These are phyloP conservation scores for Thalassiosira exigua DNA, from an alignment of 352 stramenopile genomes.

Conservation along the genomic window DNA sequence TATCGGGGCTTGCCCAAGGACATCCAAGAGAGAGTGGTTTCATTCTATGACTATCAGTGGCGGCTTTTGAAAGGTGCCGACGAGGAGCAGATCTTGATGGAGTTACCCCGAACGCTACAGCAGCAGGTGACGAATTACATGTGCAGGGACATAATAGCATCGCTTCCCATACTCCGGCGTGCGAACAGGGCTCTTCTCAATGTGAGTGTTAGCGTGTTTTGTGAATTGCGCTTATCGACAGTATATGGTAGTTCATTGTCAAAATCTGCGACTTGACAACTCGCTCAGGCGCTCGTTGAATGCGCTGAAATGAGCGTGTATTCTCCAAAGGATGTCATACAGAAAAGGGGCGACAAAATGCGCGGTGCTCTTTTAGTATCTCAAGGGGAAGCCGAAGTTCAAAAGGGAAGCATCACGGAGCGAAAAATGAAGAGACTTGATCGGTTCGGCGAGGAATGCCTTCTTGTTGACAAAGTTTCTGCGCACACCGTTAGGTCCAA, in stretches of 20 bases:
- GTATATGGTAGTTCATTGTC: too few relatives aligned
- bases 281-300: conserved; percentile 33
- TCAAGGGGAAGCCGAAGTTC: conserved; percentile 64
- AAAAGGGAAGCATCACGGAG: conserved; percentile 52
- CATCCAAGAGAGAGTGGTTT: conserved; percentile 53
- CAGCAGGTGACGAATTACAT: conserved; percentile 68
- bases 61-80: conserved; percentile 49
- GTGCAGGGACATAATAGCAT: conserved; percentile 62
- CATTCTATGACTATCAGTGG: conserved; percentile 70
- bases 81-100: conserved; percentile 56
- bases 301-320: conserved; percentile 66
- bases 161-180: conserved; percentile 59
- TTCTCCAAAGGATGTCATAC: conserved; percentile 67
- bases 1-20: conserved; percentile 52
- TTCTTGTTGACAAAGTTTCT: conserved; percentile 59
- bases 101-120: conserved; percentile 66
- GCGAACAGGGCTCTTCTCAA: conserved; percentile 70
- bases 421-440: conserved; percentile 64
- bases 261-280: not conserved
- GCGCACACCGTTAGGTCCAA: conserved; percentile 51
- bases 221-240: not conserved
- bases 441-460: conserved; percentile 58
- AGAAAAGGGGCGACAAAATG: conserved; percentile 57
- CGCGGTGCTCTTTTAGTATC: conserved; percentile 58
- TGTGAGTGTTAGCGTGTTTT: conserved; percentile 15